These are phyloP conservation scores for Mucor saturninus DNA, from an alignment of 371 early-diverging fungal genomes.

Conservation along the genomic window DNA sequence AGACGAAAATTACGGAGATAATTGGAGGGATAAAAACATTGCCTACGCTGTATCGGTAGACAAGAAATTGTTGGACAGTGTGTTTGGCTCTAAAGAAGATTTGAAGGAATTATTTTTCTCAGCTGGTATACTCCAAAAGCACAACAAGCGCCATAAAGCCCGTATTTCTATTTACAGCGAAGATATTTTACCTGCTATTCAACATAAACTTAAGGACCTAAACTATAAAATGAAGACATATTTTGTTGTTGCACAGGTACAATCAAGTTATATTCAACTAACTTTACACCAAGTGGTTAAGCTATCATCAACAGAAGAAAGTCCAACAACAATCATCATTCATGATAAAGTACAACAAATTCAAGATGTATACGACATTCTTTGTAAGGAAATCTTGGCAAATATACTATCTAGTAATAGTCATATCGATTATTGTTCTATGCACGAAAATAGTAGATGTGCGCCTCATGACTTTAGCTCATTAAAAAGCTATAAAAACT, in stretches of 20 bases:
- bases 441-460: neutral
- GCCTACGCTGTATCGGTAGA: neutral
- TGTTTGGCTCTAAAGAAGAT: neutral
- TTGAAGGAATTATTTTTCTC: neutral
- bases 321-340: neutral
- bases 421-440: neutral
- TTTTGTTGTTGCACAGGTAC: neutral
- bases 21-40: neutral
- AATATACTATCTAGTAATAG: neutral
- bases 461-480: neutral
- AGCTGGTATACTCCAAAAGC: neutral
- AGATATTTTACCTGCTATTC: neutral
- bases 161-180: neutral
- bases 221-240: neutral
- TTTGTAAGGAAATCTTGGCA: neutral
- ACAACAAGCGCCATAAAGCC: neutral
- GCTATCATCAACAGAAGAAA: neutral
- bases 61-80: neutral
- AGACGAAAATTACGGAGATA: neutral
- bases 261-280: neutral
- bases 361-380: neutral
- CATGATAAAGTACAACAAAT: neutral
- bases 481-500: neutral
- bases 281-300: neutral
- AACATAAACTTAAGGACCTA: neutral